Percentiles rank a stretch among this genome's conserved stretches.
These are phyloP conservation scores for Lipomyces starkeyi DNA, from an alignment of 805 yeast species.

Conservation along the genomic window DNA sequence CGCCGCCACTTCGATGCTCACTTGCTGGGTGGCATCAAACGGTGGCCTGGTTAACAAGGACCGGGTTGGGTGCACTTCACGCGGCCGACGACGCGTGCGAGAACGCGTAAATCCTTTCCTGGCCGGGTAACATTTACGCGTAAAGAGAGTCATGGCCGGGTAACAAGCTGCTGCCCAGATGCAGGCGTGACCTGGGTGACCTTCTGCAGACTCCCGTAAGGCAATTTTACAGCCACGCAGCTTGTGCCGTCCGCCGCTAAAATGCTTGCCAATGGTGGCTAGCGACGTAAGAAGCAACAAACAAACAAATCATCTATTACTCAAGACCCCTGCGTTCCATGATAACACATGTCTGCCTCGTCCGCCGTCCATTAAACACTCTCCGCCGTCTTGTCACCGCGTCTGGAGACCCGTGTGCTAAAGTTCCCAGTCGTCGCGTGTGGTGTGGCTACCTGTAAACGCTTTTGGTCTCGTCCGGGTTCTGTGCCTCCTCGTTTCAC, in stretches of 20 bases:
- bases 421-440: not conserved
- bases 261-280: not conserved
- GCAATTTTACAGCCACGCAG: no score
- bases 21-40: not conserved
- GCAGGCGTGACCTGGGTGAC: not conserved
- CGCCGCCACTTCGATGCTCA: not conserved
- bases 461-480: not conserved
- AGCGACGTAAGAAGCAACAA: slow-evolving; percentile 8
- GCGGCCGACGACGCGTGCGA: not conserved
- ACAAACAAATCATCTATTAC: not conserved
- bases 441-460: not conserved
- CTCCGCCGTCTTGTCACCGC: not conserved
- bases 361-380: not conserved
- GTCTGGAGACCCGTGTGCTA: not conserved
- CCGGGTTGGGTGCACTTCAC: not conserved
- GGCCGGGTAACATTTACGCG: not conserved
- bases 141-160: not conserved
- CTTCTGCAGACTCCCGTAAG: not conserved
- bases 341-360: not conserved
- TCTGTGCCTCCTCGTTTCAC: not conserved
- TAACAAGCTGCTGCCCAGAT: no score
- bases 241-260: not conserved
- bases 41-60: not conserved
- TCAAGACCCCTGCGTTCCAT: not conserved
- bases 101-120: not conserved